These are phyloP conservation scores for Nicotiana sylvestris DNA, from an alignment of 257 asterid species.

Conservation along the genomic window DNA sequence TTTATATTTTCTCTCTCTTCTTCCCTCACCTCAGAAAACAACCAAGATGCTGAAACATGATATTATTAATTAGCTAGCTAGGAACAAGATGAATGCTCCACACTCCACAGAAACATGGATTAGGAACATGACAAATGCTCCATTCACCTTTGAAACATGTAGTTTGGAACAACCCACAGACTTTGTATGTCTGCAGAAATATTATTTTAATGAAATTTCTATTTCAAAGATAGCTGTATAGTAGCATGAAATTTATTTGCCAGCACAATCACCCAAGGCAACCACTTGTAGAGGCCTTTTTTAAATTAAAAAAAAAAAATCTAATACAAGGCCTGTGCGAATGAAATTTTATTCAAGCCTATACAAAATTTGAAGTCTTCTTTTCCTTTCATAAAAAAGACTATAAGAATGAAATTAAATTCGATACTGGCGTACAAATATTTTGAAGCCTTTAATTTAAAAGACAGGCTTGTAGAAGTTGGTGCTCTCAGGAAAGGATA, in stretches of 20 bases:
- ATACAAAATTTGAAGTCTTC: neutral
- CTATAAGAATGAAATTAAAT: too few species aligned
- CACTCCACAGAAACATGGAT: neutral
- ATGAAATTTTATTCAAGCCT: neutral
- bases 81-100: conserved; percentile 1
- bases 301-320: too few species aligned
- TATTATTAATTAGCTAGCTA: neutral
- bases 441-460: neutral
- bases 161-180: neutral
- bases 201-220: neutral
- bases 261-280: neutral
- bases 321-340: neutral
- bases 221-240: neutral
- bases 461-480: neutral
- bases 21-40: too few species aligned
- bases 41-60: neutral
- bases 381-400: neutral
- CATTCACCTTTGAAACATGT: neutral
- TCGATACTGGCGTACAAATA: neutral
- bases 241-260: neutral
- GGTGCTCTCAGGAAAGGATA: neutral
- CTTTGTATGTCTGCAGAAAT: neutral
- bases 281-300: neutral
- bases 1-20: neutral
- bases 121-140: neutral